Base-by-base conservation (phyloP, 306 rosid species). In the Trifolium pratense region DNA sequence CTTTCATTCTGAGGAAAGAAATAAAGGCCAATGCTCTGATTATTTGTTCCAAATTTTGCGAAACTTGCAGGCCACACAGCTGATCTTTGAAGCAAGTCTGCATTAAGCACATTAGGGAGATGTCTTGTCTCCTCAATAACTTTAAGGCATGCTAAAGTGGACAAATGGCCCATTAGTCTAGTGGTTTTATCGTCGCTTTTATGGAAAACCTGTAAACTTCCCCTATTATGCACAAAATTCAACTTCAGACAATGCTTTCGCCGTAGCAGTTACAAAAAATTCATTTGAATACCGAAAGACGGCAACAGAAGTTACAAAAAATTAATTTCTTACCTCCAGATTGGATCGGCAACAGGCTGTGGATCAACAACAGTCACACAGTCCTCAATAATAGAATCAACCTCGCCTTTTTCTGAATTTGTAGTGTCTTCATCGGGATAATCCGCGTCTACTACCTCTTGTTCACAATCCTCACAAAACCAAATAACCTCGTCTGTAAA, bases 31-130 rank as follows among this genome's bases (percentile, higher is more conserved):
- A 90, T 79, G 78, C 81, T 84, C 39, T 64, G 69, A 25, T 68
- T 73, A 43, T 75, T 73, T 51, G 90, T 90, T 12, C 93, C 87
- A 7, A 4, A 51, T 15, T 75, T 76, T 75, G n/a, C 61, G 81
- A 90, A 93, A 29, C 78, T 66, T 73, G 62, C 81, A 0, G 98
- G 98, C 93, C 98, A 93, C 78, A 90, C 77, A 9, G 6, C 77
- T 58, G 81, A 45, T 72, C 91, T 88, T 68, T 6, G 61, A 69
- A 78, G 77, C 78, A 89, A 46, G 39, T 85, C 82, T 4, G 73
- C 77, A 61, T 36, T 59, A 72, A 93, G 74, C 55, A 75, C 64
- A 45, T 68, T 52, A 0, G 93, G 93, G 17, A 89, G 76, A 17
- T 62, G 68, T 26, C 73, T 80, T 16, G 93, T 81, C 83, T 82